A percentile compares a stretch with the other conserved stretches of the same genome.
Evolutionary conservation across 2,329 filamentous ascomycete species (phyloP).

Genomic region (Hypoxylon sp.): DNA sequence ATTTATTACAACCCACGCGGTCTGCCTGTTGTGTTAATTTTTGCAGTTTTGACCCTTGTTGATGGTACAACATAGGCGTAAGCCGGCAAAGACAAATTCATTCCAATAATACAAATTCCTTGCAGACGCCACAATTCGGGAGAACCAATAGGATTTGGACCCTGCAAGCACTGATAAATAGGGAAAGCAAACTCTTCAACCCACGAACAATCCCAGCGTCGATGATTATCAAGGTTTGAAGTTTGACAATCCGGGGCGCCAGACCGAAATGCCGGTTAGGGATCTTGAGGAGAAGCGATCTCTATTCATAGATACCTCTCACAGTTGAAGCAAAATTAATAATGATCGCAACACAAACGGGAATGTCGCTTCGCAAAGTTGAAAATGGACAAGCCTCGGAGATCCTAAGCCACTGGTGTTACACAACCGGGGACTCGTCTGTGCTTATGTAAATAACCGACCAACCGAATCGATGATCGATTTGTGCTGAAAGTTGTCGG

Average conservation of each 20-base stretch:
- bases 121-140: conserved; percentile 39
- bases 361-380: neutral
- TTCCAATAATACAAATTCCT: conserved; percentile 23
- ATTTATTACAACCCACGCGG: conserved; percentile 10
- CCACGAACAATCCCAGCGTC: conserved; percentile 23
- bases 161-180: conserved; percentile 35
- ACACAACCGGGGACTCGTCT: conserved; percentile 17
- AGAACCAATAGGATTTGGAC: conserved; percentile 38
- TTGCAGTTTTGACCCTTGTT: conserved; percentile 21
- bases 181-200: conserved; percentile 27
- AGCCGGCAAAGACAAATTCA: conserved; percentile 25
- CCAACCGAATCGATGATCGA: conserved; percentile 9
- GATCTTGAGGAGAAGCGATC: conserved; percentile 31
- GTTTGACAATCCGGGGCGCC: conserved; percentile 40
- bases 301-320: conserved; percentile 1
- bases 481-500: conserved; percentile 22
- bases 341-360: neutral
- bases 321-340: conserved; percentile 6
- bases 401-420: conserved; percentile 4
- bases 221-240: conserved; percentile 34
- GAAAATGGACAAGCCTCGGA: neutral
- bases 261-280: conserved; percentile 46
- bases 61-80: neutral
- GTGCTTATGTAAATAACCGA: conserved; percentile 31
- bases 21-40: conserved; percentile 13